phyloP scores from a whole-genome alignment of 495 filamentous ascomycete genomes.

The Talaromyces borbonicus region DNA sequence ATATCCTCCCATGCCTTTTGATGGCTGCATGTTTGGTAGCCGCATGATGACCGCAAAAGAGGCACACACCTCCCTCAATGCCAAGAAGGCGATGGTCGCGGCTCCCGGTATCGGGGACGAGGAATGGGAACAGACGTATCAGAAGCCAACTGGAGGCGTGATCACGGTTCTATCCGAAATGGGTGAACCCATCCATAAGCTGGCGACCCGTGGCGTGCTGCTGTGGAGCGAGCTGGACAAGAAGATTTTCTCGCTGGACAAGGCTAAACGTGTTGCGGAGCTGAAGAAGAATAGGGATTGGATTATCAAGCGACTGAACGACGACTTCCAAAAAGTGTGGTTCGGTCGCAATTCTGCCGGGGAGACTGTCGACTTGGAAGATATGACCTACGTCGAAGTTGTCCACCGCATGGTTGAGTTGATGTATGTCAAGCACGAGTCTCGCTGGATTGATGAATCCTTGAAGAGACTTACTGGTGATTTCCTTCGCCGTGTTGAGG shows the following conservation, averaged over 20 bases:
- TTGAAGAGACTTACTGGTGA: conserved; percentile 18
- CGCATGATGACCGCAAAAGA: conserved; percentile 42
- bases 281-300: conserved; percentile 15
- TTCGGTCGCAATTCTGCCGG: conserved; percentile 22
- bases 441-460: conserved; percentile 28
- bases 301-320: conserved; percentile 24
- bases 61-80: conserved; percentile 23
- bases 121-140: conserved; percentile 25
- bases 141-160: conserved; percentile 19
- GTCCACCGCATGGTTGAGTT: conserved; percentile 21
- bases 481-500: conserved; percentile 20
- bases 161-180: conserved; percentile 33
- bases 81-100: conserved; percentile 19
- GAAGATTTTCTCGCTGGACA: conserved; percentile 24
- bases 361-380: conserved; percentile 19
- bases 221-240: conserved; percentile 32
- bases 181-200: conserved; percentile 35
- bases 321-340: conserved; percentile 31
- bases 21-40: conserved; percentile 37
- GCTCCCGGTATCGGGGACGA: conserved; percentile 20
- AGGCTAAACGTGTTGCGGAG: conserved; percentile 16
- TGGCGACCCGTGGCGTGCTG: conserved; percentile 27
- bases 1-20: conserved; percentile 38
- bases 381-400: conserved; percentile 33
- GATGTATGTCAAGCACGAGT: conserved; percentile 25